Conservation (phyloP, 768 basidiomycete species). For the Lactifluus subvellereus region DNA sequence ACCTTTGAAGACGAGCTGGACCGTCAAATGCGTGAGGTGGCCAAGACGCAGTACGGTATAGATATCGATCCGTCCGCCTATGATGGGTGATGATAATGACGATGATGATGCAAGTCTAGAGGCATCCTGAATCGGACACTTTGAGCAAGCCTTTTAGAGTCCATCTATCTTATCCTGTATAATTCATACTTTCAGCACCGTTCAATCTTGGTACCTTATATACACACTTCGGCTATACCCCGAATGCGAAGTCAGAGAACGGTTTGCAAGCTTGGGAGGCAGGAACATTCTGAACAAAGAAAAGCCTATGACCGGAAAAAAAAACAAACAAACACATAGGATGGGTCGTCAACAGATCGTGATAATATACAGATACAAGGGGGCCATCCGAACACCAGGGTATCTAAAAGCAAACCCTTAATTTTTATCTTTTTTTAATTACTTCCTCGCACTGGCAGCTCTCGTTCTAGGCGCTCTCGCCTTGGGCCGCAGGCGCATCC, state of each 20-base stretch:
- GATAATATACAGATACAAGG: neutral
- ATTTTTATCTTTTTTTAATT: no score
- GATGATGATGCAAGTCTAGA: neutral
- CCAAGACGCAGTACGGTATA: conserved; percentile 18
- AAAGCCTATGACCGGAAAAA: no score
- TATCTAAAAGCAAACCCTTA: neutral
- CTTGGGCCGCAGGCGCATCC: conserved; percentile 18
- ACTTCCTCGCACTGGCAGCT: conserved; percentile 15
- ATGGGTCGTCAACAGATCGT: neutral
- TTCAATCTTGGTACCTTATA: no score
- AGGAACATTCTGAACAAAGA: no score
- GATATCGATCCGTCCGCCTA: conserved; percentile 12
- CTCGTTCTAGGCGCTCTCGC: conserved; percentile 24
- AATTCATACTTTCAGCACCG: no score
- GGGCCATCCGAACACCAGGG: neutral
- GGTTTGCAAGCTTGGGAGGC: no score
- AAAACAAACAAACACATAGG: neutral
- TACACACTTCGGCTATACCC: no score
- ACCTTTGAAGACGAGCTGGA: conserved; percentile 16
- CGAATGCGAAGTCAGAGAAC: no score
- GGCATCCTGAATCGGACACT: neutral
- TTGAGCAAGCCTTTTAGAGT: neutral
- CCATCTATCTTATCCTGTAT: no score
- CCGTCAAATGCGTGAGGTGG: conserved; percentile 15
- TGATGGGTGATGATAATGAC: conserved; percentile 4